Conservation (phyloP, 495 filamentous ascomycete genomes). For the Jackrogersella minutella region DNA sequence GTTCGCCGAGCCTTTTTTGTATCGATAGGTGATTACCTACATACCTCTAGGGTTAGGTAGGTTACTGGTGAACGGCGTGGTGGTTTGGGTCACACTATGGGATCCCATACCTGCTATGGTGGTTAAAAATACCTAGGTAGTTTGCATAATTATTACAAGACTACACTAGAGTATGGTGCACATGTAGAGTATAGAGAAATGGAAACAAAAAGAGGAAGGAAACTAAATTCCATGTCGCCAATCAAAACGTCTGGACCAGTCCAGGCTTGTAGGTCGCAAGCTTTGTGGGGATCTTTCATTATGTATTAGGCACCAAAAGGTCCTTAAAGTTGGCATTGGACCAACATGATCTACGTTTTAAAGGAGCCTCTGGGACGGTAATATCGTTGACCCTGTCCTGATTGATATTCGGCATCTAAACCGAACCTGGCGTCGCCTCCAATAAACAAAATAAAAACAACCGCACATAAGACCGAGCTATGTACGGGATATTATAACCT, state of each 20-base stretch:
- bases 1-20: neutral
- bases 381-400: constrained; percentile 23
- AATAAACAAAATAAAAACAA: constrained; percentile 2
- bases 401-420: constrained; percentile 33
- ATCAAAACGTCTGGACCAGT: constrained; percentile 35
- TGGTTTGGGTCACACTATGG: constrained; percentile 4
- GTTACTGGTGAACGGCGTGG: constrained; percentile 12
- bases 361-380: constrained; percentile 34
- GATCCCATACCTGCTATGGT: too few species aligned
- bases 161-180: neutral
- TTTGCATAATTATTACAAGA: constrained; percentile 22
- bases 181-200: neutral
- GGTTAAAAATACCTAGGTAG: too few species aligned
- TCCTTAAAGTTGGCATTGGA: constrained; percentile 28
- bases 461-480: neutral
- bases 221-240: constrained; percentile 18
- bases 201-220: constrained; percentile 1
- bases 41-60: too few species aligned
- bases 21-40: too few species aligned
- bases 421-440: constrained; percentile 9
- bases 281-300: constrained; percentile 35
- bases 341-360: constrained; percentile 29
- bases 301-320: constrained; percentile 33
- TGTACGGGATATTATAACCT: neutral
- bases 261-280: constrained; percentile 31